Percentiles rank a stretch among this genome's conserved stretches.
Conservation (phyloP, 1,284 basidiomycete genomes). For the Ganoderma lingzhi region DNA sequence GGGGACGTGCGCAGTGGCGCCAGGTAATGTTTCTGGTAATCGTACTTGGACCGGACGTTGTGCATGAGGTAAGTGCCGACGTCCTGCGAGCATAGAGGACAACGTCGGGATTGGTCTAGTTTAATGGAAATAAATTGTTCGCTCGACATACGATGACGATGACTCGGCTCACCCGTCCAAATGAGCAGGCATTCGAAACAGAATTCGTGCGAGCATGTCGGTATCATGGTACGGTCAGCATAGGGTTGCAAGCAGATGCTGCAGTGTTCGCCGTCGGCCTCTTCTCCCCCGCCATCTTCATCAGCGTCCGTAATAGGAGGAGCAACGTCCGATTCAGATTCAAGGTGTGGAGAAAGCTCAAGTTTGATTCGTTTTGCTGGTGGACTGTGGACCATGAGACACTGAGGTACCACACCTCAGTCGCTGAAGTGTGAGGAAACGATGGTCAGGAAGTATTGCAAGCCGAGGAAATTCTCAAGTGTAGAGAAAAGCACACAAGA, state of each 20-base stretch:
- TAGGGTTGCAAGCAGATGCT: constrained; percentile 82
- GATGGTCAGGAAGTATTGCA: background rate
- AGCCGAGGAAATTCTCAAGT: background rate
- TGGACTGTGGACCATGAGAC: constrained; percentile 26
- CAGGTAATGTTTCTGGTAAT: constrained; percentile 84
- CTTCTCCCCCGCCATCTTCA: constrained; percentile 12
- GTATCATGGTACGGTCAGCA: constrained; percentile 81
- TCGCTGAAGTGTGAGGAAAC: no score
- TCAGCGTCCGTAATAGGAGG: background rate
- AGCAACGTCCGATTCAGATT: background rate
- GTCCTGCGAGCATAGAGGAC: constrained; percentile 82
- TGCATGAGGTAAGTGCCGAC: constrained; percentile 86
- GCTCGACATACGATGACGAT: background rate
- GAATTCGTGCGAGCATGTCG: constrained; percentile 86
- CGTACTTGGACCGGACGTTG: constrained; percentile 75
- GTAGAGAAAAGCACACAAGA: background rate
- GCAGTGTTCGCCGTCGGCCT: constrained; percentile 52
- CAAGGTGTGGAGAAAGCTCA: constrained; percentile 13
- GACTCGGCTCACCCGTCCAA: constrained; percentile 74
- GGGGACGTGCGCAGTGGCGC: constrained; percentile 68
- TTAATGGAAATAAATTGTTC: background rate
- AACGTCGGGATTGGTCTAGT: constrained; percentile 76
- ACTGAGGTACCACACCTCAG: background rate
- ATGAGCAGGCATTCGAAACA: constrained; percentile 88
- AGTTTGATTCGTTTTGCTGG: constrained; percentile 39